Evolutionary conservation across 257 asterid species (phyloP).

Genomic region (Lycium ferocissimum): DNA sequence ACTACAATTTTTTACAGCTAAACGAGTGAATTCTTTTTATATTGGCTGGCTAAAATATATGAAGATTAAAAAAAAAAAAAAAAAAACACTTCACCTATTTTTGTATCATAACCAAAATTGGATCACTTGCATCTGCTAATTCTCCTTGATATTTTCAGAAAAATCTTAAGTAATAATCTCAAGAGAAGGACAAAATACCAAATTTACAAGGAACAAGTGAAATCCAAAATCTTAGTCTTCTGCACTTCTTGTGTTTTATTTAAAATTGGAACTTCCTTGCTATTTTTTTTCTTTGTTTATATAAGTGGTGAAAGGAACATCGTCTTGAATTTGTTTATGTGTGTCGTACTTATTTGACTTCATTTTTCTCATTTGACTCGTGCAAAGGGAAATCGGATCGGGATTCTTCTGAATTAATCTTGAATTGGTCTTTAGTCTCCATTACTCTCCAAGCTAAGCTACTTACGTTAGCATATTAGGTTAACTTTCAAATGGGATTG

Average conservation of each 20-base stretch:
- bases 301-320: background rate
- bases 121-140: background rate
- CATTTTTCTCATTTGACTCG: background rate
- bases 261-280: background rate
- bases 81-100: too few relatives aligned
- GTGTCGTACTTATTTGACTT: slow-evolving; percentile 27
- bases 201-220: background rate
- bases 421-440: background rate
- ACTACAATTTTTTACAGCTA: too few relatives aligned
- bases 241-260: background rate
- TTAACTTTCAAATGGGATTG: background rate
- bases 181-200: background rate
- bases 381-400: background rate
- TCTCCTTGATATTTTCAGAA: background rate
- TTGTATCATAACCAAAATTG: background rate
- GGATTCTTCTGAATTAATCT: background rate
- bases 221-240: background rate
- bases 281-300: background rate
- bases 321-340: background rate
- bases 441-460: background rate
- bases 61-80: too few relatives aligned
- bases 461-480: background rate
- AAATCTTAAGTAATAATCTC: background rate
- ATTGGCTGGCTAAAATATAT: too few relatives aligned
- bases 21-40: too few relatives aligned